phyloP scores from a whole-genome alignment of 805 yeast species.

The Lachancea sp. region DNA sequence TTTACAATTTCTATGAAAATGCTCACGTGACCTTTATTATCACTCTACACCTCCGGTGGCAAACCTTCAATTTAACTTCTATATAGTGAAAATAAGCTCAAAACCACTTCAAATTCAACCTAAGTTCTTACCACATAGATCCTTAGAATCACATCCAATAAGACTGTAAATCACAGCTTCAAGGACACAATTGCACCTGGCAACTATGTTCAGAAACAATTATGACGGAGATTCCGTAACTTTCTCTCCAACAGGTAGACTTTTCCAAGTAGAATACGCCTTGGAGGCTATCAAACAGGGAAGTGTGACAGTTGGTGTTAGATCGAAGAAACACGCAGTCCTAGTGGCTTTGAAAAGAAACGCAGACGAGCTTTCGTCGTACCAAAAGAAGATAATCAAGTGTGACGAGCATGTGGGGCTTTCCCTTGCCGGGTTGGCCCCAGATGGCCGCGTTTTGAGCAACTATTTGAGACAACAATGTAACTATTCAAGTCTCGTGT shows the following conservation, averaged over 20 bases:
- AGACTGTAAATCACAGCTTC: not conserved
- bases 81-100: not conserved
- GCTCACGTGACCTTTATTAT: not conserved
- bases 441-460: constrained; percentile 92
- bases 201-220: constrained; percentile 79
- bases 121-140: not conserved
- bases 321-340: constrained; percentile 81
- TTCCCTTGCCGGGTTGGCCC: constrained; percentile 95
- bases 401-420: constrained; percentile 92
- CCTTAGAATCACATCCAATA: not conserved
- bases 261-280: constrained; percentile 97
- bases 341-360: constrained; percentile 91
- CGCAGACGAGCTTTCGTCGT: constrained; percentile 95
- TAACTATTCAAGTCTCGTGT: constrained; percentile 77
- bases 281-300: constrained; percentile 98
- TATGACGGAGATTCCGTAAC: constrained; percentile 98
- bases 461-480: constrained; percentile 88
- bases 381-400: constrained; percentile 87
- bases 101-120: too few species aligned
- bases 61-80: not conserved
- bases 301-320: constrained; percentile 91
- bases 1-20: too few species aligned
- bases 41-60: constrained; percentile 1
- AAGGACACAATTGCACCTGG: not conserved
- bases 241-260: constrained; percentile 95